Evolutionary conservation across 176 grass and related monocot genomes (phyloP).

Genomic region (Echinochloa phyllopogon): DNA sequence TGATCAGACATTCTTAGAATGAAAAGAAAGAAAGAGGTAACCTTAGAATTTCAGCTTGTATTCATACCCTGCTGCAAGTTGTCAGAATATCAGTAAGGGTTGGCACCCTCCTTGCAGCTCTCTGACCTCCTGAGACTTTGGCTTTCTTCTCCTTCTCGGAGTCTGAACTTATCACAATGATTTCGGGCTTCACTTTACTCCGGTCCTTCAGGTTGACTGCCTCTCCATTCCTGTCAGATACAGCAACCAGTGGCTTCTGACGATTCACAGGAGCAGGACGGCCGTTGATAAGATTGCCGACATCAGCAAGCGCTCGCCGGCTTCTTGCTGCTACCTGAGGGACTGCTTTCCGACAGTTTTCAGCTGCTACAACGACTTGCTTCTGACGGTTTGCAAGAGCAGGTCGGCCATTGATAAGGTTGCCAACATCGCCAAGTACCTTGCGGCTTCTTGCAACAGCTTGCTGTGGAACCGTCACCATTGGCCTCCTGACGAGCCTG

Average conservation of each 20-base stretch:
- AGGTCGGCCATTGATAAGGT: slow-evolving; percentile 33
- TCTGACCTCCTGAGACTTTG: background rate
- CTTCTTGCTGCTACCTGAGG: slow-evolving; percentile 25
- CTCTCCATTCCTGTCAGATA: slow-evolving; percentile 20
- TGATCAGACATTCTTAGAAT: slow-evolving; percentile 1
- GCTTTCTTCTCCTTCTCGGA: slow-evolving; percentile 43
- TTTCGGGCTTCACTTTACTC: slow-evolving; percentile 34
- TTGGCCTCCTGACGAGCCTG: slow-evolving; percentile 38
- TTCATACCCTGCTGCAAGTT: slow-evolving; percentile 55
- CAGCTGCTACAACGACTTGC: slow-evolving; percentile 21
- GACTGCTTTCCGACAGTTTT: slow-evolving; percentile 24
- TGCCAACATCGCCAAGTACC: slow-evolving; percentile 38
- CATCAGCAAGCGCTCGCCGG: slow-evolving; percentile 29
- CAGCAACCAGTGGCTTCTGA: slow-evolving; percentile 30
- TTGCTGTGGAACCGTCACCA: slow-evolving; percentile 12
- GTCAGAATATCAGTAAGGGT: slow-evolving; percentile 25
- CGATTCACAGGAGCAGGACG: slow-evolving; percentile 31
- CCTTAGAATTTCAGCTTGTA: background rate
- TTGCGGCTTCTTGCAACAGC: slow-evolving; percentile 4
- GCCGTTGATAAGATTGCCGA: slow-evolving; percentile 38
- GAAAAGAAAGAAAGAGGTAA: background rate
- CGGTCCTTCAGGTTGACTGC: slow-evolving; percentile 37
- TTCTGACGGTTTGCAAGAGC: slow-evolving; percentile 40
- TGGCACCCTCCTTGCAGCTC: slow-evolving; percentile 34
- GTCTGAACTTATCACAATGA: slow-evolving; percentile 48